These are phyloP conservation scores for Phytophthora pistaciae DNA, from an alignment of 352 stramenopile genomes.

Conservation along the genomic window DNA sequence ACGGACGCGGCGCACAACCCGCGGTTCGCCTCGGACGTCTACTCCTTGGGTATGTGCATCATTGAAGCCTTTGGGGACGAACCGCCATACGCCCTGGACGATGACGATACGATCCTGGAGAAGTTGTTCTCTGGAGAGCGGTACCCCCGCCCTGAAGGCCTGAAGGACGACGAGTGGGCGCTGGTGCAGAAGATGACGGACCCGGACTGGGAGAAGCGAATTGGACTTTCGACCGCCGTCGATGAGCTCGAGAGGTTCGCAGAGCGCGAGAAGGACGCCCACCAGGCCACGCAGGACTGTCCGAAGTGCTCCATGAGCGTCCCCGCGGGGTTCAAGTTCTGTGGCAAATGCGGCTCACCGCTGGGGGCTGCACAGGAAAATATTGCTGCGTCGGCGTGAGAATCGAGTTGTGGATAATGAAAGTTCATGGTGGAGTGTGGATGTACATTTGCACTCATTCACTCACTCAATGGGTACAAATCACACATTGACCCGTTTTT, in stretches of 20 bases:
- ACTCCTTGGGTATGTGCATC: constrained; percentile 53
- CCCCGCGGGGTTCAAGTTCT: constrained; percentile 33
- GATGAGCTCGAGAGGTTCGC: constrained; percentile 17
- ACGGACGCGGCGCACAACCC: constrained; percentile 30
- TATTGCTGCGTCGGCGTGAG: background rate
- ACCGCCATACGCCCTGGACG: constrained; percentile 30
- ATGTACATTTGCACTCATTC: background rate
- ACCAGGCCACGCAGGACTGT: constrained; percentile 24
- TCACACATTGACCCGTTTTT: background rate
- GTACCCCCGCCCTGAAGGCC: constrained; percentile 18
- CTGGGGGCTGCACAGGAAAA: background rate
- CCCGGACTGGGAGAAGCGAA: constrained; percentile 19
- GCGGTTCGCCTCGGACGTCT: constrained; percentile 51
- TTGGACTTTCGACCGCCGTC: constrained; percentile 13
- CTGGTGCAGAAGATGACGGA: constrained; percentile 19
- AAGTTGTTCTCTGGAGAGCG: constrained; percentile 26
- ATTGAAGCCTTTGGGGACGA: constrained; percentile 39
- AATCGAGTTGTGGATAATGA: background rate
- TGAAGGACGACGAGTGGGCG: constrained; percentile 28
- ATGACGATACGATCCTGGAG: constrained; percentile 39
- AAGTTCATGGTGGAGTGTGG: background rate
- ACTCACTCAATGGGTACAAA: background rate
- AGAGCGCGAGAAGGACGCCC: constrained; percentile 26
- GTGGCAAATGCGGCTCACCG: constrained; percentile 28
- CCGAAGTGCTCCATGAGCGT: constrained; percentile 22